Evolutionary conservation across 2,329 filamentous ascomycete species (phyloP).

Genomic region (Alternaria longipes): DNA sequence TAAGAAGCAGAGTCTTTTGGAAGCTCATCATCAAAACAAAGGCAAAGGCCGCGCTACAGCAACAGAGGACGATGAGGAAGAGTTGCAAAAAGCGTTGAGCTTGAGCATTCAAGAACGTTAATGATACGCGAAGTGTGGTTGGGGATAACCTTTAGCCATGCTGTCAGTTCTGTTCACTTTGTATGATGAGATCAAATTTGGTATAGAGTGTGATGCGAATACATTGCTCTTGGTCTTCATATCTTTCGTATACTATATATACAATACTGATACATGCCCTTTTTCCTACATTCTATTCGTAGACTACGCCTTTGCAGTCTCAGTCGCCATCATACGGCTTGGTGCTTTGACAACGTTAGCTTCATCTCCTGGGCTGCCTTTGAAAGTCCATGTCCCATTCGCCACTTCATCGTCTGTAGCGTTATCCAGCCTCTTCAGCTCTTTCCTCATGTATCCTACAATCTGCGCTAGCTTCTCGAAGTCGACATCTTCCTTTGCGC

Average conservation of each 20-base stretch:
- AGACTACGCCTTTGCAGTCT: conserved; percentile 21
- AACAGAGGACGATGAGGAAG: not conserved
- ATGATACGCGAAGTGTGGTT: not conserved
- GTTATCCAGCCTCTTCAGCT: conserved; percentile 63
- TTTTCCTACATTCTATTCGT: not conserved
- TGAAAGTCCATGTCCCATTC: conserved; percentile 60
- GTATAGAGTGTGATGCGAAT: not conserved
- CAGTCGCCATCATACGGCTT: conserved; percentile 35
- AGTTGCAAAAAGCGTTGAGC: not conserved
- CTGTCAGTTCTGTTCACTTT: not conserved
- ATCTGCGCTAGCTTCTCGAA: conserved; percentile 68
- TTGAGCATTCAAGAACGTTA: not conserved
- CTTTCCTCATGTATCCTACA: conserved; percentile 69
- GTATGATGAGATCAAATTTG: not conserved
- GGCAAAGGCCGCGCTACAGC: conserved; percentile 3
- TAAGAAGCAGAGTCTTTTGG: conserved; percentile 76
- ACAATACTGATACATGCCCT: conserved; percentile 10
- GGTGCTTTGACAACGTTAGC: conserved; percentile 36
- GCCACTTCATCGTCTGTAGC: conserved; percentile 63
- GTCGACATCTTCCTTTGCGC: conserved; percentile 72
- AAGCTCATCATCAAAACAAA: conserved; percentile 63
- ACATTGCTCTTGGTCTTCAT: not conserved
- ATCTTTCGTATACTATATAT: conserved; percentile 5
- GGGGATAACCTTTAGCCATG: not conserved
- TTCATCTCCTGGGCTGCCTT: conserved; percentile 54